Evolutionary conservation across 2,329 filamentous ascomycete species (phyloP).

Genomic region (Neonectria ditissima): DNA sequence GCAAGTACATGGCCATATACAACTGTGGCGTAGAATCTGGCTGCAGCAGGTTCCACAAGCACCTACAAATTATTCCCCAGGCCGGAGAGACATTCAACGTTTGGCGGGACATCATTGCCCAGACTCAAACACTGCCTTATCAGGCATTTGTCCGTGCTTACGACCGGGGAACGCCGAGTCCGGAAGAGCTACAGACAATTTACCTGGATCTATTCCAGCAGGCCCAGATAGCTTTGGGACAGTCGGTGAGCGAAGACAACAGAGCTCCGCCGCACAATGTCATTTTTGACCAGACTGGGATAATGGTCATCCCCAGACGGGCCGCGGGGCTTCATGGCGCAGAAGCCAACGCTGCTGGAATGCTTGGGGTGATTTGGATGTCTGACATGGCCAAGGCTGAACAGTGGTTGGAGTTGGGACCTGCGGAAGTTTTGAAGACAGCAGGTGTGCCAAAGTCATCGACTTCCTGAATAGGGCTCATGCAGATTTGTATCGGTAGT

Average conservation of each 20-base stretch:
- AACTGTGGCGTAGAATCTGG: slow-evolving; percentile 60
- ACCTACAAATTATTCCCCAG: slow-evolving; percentile 57
- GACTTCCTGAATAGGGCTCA: neutral
- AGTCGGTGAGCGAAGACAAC: slow-evolving; percentile 8
- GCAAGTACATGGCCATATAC: slow-evolving; percentile 56
- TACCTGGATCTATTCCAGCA: slow-evolving; percentile 40
- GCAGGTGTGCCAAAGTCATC: slow-evolving; percentile 23
- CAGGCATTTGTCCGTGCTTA: slow-evolving; percentile 50
- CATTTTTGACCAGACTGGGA: slow-evolving; percentile 55
- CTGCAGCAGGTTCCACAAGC: slow-evolving; percentile 62
- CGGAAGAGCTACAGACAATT: slow-evolving; percentile 20
- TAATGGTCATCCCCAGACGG: slow-evolving; percentile 61
- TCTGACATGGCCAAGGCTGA: slow-evolving; percentile 10
- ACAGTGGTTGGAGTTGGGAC: slow-evolving; percentile 26
- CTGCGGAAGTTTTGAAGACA: slow-evolving; percentile 15
- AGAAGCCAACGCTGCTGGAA: slow-evolving; percentile 59
- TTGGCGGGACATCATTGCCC: slow-evolving; percentile 43
- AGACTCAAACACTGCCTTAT: slow-evolving; percentile 47
- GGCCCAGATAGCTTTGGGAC: slow-evolving; percentile 5
- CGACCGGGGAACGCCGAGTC: slow-evolving; percentile 36
- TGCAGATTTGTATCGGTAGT: neutral
- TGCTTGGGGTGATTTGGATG: slow-evolving; percentile 57
- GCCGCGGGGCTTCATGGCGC: slow-evolving; percentile 47
- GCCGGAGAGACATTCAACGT: slow-evolving; percentile 37
- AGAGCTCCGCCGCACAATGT: slow-evolving; percentile 55